These are phyloP conservation scores for Kondoa subrosea DNA, from an alignment of 768 basidiomycete species.

Conservation along the genomic window DNA sequence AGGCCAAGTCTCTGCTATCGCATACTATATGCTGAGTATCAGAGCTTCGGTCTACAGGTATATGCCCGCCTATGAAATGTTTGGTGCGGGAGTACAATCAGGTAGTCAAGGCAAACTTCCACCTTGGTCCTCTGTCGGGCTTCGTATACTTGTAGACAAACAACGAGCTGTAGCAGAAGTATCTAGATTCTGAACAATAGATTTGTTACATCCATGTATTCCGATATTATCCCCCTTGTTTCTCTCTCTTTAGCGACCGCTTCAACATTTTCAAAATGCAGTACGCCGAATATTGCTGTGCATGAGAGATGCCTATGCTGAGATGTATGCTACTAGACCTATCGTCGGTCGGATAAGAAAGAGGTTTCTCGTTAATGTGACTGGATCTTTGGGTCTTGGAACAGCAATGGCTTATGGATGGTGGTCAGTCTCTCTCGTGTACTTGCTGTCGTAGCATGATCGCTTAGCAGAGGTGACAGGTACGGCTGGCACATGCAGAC, in stretches of 20 bases:
- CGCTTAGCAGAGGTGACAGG: conserved; percentile 4
- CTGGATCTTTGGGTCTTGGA: conserved; percentile 10
- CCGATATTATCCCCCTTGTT: neutral
- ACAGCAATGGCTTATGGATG: conserved; percentile 9
- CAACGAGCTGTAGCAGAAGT: neutral
- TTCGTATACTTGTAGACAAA: neutral
- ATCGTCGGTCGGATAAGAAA: conserved; percentile 28
- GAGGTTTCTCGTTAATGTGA: conserved; percentile 12
- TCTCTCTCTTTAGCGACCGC: neutral
- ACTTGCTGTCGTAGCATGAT: neutral
- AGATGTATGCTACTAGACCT: too few relatives aligned
- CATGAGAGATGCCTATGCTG: too few relatives aligned
- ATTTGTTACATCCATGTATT: neutral
- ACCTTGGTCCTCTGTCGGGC: neutral
- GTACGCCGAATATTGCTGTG: too few relatives aligned
- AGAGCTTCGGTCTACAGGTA: conserved; percentile 80
- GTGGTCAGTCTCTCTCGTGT: conserved; percentile 4
- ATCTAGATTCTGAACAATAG: neutral
- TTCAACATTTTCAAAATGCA: neutral
- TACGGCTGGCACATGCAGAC: conserved; percentile 16
- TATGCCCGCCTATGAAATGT: conserved; percentile 85
- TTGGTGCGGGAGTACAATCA: conserved; percentile 39
- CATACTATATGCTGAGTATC: neutral
- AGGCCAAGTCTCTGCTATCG: neutral
- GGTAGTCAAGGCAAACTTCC: neutral